Evolutionary conservation across 352 stramenopile species (phyloP).

Genomic region (Phytophthora citricola): DNA sequence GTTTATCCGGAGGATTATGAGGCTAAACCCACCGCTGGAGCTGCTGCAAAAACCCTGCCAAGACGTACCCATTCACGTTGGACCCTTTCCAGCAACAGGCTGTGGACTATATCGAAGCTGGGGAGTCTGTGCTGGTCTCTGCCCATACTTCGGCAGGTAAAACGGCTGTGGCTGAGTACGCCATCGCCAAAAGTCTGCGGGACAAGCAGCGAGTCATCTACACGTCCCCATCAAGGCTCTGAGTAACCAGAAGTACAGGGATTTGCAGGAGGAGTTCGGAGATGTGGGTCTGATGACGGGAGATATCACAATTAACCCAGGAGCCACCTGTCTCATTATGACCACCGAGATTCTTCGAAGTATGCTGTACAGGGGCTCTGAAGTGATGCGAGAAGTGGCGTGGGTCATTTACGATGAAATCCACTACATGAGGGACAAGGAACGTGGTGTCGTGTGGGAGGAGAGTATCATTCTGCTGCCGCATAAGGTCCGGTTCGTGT

Average conservation of each 20-base stretch:
- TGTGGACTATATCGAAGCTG: slow-evolving; percentile 96
- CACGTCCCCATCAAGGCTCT: slow-evolving; percentile 99
- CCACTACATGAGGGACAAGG: slow-evolving; percentile 99
- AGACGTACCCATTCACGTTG: slow-evolving; percentile 98
- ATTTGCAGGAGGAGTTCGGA: slow-evolving; percentile 94
- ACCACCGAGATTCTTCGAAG: slow-evolving; percentile 97
- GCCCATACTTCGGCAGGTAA: slow-evolving; percentile 99
- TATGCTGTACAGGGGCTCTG: slow-evolving; percentile 99
- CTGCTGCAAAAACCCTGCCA: slow-evolving; percentile 89
- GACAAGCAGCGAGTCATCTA: slow-evolving; percentile 97
- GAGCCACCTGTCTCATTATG: slow-evolving; percentile 98
- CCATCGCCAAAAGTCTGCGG: slow-evolving; percentile 97
- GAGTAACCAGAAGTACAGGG: slow-evolving; percentile 99
- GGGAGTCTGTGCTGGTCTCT: slow-evolving; percentile 98
- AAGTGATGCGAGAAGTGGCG: slow-evolving; percentile 98
- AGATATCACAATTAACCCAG: slow-evolving; percentile 99
- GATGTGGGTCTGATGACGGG: slow-evolving; percentile 99
- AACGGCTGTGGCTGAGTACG: slow-evolving; percentile 98
- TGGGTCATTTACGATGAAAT: slow-evolving; percentile 99
- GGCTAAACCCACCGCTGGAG: slow-evolving; percentile 49
- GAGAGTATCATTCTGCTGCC: slow-evolving; percentile 99
- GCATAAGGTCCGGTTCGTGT: slow-evolving; percentile 99
- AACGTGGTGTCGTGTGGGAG: slow-evolving; percentile 98
- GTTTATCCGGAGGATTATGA: slow-evolving; percentile 87
- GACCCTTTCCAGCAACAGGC: slow-evolving; percentile 99